Base-by-base conservation (phyloP, 169 alveolate species). In the Cryptosporidium meleagridis region DNA sequence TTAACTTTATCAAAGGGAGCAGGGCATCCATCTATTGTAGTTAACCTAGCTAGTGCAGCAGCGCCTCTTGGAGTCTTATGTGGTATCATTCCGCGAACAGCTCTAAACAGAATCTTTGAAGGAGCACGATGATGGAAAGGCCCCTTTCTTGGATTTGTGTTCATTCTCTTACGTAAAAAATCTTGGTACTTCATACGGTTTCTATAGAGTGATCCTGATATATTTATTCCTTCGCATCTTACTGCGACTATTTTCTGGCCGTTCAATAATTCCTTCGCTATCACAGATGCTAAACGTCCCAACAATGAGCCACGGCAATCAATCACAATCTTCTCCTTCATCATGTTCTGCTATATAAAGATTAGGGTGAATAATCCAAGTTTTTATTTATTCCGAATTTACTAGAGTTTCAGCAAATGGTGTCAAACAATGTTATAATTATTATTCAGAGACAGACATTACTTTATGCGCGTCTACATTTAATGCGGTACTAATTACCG, bases 81-180 rank as follows among this genome's bases (percentile, higher is more conserved):
- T 21, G 99, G 99, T 72, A 98, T 91, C 99, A 99, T 99, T 75
- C 99, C 99, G 70, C 99, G 97, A 70, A 98, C 97, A 69, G 97
- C 95, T 93, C 99, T 97, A 99, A 99, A 97, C 94, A 98, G 95
- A 69, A 97, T 96, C 92, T 97, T 98, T 31, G 99, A 94, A 39
- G 99, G 99, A 44, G 98, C 96, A 85, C 99, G 95, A 93, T 93
- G 94, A 95, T 98, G 99, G 94, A 95, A 92, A 37, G 98, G 99
- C 21, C 99, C 99, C 80, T 92, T 93, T 73, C 95, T 92, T 41
- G 99, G 99, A 95, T 98, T 97, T 59, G 99, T 94, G 93, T 97
- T 97, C 94, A 96, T 97, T 86, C 97, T 93, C 86, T 97, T 96
- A 85, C 99, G 93, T 92, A 97, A 93, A 97, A 97, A 98, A 84